Base-by-base conservation (phyloP, 2,329 filamentous ascomycete genomes). In the Conoideocrella luteorostrata region DNA sequence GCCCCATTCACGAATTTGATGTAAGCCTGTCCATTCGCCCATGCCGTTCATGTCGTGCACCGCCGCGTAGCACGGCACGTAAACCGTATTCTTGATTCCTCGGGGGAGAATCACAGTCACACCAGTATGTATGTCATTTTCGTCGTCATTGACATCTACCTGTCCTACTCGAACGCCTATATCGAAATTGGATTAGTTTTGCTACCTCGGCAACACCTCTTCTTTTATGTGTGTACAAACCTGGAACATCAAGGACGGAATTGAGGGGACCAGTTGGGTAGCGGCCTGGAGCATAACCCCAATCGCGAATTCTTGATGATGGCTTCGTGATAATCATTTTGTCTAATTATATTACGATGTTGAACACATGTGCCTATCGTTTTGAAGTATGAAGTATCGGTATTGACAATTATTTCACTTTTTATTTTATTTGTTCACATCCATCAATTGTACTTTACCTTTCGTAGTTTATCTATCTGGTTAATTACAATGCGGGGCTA, bases 11-110 rank as follows among this genome's bases (percentile, higher is more conserved):
- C n/a, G n/a, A n/a, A n/a, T n/a, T n/a, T n/a, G n/a, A n/a, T n/a
- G n/a, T n/a, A n/a, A n/a, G n/a, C n/a, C n/a, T n/a, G n/a, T n/a
- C n/a, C n/a, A n/a, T n/a, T n/a, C n/a, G n/a, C n/a, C n/a, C n/a
- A n/a, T n/a, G n/a, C n/a, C n/a, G n/a, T 29, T 39, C 37, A 39
- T 24, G 22, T 39, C 18, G 22, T 39, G 37, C 22, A 39, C 33
- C 9, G 21, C 37, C 22, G 37, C 20, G 18, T 39, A 39, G 7
- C 20, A 26, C 12, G 20, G 39, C 4, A 42, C 13, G 22, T 35
- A 42, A 10, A 29, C 11, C 4, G 29, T 23, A 13, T 34, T 17
- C 12, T 35, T 28, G 5, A 30, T 17, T 7, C 38, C 38, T 15
- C 24, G 21, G 22, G 38, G 6, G 17, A 40, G 22, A 23, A 35